These are phyloP conservation scores for Ganoderma resinaceum DNA, from an alignment of 1,284 basidiomycete genomes.

Conservation along the genomic window DNA sequence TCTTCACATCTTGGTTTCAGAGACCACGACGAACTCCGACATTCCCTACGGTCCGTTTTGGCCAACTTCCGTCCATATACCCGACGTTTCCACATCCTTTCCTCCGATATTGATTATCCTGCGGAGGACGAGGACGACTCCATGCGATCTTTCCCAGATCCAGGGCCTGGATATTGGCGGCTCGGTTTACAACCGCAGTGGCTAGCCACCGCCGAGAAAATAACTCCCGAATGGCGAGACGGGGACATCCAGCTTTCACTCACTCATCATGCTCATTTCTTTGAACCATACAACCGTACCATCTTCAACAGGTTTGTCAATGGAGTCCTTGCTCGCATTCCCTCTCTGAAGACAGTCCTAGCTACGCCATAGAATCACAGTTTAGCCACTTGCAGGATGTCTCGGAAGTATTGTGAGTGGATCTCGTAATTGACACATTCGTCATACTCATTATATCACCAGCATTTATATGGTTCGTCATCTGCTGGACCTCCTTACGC, in stretches of 20 bases:
- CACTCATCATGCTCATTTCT: conserved; percentile 38
- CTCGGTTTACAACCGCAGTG: conserved; percentile 37
- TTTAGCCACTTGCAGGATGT: conserved; percentile 36
- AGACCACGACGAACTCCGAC: conserved; percentile 41
- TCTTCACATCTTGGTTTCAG: conserved; percentile 18
- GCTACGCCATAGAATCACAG: conserved; percentile 40
- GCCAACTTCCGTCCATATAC: conserved; percentile 35
- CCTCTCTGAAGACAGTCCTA: conserved; percentile 8
- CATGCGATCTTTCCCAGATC: conserved; percentile 29
- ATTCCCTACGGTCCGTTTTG: conserved; percentile 40
- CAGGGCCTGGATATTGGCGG: conserved; percentile 32
- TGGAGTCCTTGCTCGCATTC: neutral
- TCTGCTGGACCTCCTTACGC: no score
- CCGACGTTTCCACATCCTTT: conserved; percentile 35
- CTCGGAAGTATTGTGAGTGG: conserved; percentile 35
- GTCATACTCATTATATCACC: conserved; percentile 4
- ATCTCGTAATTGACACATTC: neutral
- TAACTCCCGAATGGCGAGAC: conserved; percentile 30
- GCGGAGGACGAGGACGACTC: conserved; percentile 19
- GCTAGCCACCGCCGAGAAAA: conserved; percentile 26
- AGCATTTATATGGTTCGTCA: conserved; percentile 39
- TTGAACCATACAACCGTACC: conserved; percentile 36
- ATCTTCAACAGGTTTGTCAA: conserved; percentile 38
- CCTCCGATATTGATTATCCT: conserved; percentile 35
- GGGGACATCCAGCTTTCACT: conserved; percentile 35